Evolutionary conservation across 2,329 filamentous ascomycete genomes (phyloP).

Genomic region (Ascochyta viciae-villosae): DNA sequence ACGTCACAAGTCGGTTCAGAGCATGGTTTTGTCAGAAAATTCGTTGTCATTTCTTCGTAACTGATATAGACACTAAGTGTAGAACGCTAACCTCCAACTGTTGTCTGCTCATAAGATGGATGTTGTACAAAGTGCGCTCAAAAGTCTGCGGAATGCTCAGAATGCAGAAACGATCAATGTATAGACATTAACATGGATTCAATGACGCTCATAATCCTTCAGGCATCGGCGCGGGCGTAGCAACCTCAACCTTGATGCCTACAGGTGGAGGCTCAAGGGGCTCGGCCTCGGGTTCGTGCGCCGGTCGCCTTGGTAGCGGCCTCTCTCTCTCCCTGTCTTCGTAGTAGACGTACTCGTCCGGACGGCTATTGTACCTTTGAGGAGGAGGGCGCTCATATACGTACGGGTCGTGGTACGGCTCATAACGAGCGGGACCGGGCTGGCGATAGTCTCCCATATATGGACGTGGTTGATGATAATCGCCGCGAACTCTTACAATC

Average conservation of each 20-base stretch:
- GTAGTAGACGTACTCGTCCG: slow-evolving; percentile 41
- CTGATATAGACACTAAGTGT: slow-evolving; percentile 4
- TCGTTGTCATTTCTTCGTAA: not conserved
- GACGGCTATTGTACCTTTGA: slow-evolving; percentile 34
- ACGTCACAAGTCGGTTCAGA: no score
- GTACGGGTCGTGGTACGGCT: slow-evolving; percentile 40
- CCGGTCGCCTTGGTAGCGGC: slow-evolving; percentile 19
- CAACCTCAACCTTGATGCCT: slow-evolving; percentile 15
- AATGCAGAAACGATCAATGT: not conserved
- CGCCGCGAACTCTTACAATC: slow-evolving; percentile 40
- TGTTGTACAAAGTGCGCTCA: not conserved
- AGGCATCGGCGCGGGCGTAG: slow-evolving; percentile 10
- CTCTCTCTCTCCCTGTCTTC: slow-evolving; percentile 40
- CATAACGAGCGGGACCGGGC: slow-evolving; percentile 34
- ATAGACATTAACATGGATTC: not conserved
- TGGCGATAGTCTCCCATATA: slow-evolving; percentile 25
- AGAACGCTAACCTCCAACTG: slow-evolving; percentile 1
- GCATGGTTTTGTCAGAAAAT: no score
- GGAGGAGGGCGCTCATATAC: slow-evolving; percentile 38
- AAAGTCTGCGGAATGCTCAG: not conserved
- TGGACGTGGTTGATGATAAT: slow-evolving; percentile 28
- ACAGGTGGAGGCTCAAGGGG: slow-evolving; percentile 7
- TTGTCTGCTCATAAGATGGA: not conserved
- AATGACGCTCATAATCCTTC: not conserved
- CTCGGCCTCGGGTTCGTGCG: slow-evolving; percentile 8